phyloP scores from a whole-genome alignment of 805 yeast genomes.

The Yarrowia sp. region DNA sequence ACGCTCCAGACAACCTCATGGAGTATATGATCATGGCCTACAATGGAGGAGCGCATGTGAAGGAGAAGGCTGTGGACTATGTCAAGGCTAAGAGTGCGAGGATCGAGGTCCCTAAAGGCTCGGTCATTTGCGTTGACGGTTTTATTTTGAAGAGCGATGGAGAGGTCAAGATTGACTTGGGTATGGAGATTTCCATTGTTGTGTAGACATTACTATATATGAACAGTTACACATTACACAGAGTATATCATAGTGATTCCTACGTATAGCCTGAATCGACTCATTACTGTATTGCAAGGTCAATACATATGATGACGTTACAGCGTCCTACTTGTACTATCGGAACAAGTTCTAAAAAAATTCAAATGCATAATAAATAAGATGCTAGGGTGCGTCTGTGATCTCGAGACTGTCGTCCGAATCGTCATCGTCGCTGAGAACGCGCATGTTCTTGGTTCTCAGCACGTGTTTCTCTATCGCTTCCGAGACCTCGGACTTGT shows the following conservation, averaged over 20 bases:
- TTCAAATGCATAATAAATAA: neutral
- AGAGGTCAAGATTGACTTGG: neutral
- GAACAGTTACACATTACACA: no score
- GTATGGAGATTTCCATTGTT: neutral
- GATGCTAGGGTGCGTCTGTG: no score
- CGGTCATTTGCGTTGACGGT: slow-evolving; percentile 16
- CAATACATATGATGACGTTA: no score
- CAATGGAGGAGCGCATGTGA: neutral
- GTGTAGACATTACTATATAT: neutral
- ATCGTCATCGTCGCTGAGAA: neutral
- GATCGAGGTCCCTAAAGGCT: neutral
- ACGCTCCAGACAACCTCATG: slow-evolving; percentile 18
- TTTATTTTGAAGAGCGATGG: neutral
- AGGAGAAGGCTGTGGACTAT: slow-evolving; percentile 1
- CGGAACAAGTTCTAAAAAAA: no score
- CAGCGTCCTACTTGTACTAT: no score
- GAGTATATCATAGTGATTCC: no score
- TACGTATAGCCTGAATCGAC: no score
- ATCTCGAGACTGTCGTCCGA: neutral
- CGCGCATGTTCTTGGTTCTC: no score
- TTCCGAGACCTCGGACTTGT: no score
- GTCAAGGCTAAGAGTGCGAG: neutral
- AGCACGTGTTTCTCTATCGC: no score
- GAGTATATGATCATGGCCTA: slow-evolving; percentile 23
- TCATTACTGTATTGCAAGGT: no score